Evolutionary conservation across 2,329 filamentous ascomycete genomes (phyloP).

Genomic region (Pseudogymnoascus sp.): DNA sequence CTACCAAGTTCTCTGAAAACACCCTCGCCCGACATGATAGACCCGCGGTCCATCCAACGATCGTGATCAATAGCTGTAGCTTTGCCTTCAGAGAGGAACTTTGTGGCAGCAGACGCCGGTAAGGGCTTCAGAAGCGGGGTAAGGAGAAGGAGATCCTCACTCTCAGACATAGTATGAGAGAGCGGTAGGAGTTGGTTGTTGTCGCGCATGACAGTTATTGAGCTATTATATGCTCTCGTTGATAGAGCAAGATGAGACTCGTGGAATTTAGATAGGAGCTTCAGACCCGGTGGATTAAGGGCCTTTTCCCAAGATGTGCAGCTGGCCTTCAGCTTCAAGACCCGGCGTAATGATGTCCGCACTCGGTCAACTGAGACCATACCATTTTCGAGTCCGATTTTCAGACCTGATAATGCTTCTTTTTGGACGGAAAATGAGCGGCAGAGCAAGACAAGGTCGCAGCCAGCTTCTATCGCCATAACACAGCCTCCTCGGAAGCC

Average conservation of each 20-base stretch:
- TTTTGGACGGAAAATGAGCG: conserved; percentile 81
- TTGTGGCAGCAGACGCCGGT: conserved; percentile 79
- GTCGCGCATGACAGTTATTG: conserved; percentile 87
- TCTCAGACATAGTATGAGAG: conserved; percentile 69
- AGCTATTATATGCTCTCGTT: conserved; percentile 79
- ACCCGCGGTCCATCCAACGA: conserved; percentile 46
- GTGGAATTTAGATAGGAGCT: conserved; percentile 70
- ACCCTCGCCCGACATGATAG: conserved; percentile 83
- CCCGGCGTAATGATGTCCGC: conserved; percentile 68
- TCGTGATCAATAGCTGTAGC: conserved; percentile 40
- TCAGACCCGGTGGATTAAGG: conserved; percentile 74
- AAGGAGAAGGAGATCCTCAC: conserved; percentile 81
- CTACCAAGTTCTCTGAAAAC: conserved; percentile 87
- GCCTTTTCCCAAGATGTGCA: conserved; percentile 90
- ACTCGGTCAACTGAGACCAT: conserved; percentile 78
- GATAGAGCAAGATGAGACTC: conserved; percentile 75
- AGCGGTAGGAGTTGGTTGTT: conserved; percentile 79
- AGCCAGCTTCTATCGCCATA: conserved; percentile 95
- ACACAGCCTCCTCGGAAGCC: conserved; percentile 95
- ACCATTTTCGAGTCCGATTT: conserved; percentile 80
- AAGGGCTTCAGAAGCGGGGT: conserved; percentile 86
- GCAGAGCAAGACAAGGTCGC: conserved; percentile 83
- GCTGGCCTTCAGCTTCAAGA: conserved; percentile 71
- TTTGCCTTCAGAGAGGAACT: conserved; percentile 50
- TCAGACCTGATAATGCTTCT: conserved; percentile 84